Percentiles rank a stretch among this genome's conserved stretches.
Conservation (phyloP, 352 stramenopile genomes). For the Globisporangium polare region DNA sequence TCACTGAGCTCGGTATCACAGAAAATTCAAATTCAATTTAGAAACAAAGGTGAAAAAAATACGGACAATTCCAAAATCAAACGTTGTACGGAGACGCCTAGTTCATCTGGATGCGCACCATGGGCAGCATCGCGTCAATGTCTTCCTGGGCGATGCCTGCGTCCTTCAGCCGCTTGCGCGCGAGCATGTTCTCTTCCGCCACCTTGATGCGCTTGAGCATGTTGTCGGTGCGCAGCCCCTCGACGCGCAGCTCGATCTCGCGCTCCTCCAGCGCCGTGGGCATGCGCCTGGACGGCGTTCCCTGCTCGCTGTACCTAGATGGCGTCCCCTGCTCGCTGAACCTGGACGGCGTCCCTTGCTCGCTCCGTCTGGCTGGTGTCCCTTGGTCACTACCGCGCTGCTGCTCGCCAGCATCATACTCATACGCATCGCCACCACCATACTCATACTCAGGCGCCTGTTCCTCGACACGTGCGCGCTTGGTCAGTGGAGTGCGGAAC, state of each 20-base stretch:
- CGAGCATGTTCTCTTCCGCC: conserved; percentile 21
- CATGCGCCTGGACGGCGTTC: not conserved
- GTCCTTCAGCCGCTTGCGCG: conserved; percentile 39
- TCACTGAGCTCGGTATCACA: too few relatives aligned
- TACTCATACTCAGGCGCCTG: not conserved
- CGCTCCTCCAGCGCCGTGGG: conserved; percentile 1
- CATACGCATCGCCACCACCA: not conserved
- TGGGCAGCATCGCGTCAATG: conserved; percentile 15
- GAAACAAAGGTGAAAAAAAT: too few relatives aligned
- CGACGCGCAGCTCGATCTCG: conserved; percentile 9
- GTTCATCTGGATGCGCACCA: conserved; percentile 3
- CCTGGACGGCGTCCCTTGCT: not conserved
- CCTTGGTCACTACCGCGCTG: not conserved
- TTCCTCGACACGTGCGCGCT: not conserved
- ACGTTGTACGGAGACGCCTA: too few relatives aligned
- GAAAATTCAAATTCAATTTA: too few relatives aligned
- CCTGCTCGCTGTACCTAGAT: not conserved
- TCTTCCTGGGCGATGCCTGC: conserved; percentile 19
- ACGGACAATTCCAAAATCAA: not conserved
- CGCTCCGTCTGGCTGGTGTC: not conserved
- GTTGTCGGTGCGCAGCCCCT: conserved; percentile 15
- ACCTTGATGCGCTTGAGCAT: conserved; percentile 18
- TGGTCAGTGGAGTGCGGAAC: not conserved
- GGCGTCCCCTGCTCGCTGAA: not conserved
- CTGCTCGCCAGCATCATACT: not conserved